These are phyloP conservation scores for Colletotrichum salicis DNA, from an alignment of 2,329 filamentous ascomycete species.

Conservation along the genomic window DNA sequence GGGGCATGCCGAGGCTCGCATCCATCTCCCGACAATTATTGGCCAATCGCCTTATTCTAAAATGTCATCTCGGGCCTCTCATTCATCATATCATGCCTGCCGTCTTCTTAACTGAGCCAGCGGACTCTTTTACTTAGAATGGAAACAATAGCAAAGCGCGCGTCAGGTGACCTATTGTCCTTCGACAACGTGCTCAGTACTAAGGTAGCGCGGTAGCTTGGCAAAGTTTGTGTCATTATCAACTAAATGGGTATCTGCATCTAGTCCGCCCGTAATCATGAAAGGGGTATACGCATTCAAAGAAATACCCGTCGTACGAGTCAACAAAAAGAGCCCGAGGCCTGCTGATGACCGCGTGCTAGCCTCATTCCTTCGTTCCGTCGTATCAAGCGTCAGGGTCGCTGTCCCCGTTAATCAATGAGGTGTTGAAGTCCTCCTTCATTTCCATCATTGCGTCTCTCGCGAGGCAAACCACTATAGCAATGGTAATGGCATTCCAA, in stretches of 20 bases:
- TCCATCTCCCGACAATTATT: background rate
- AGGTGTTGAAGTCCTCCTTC: constrained; percentile 48
- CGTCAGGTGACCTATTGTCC: background rate
- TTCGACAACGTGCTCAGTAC: background rate
- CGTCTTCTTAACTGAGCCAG: constrained; percentile 12
- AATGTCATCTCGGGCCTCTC: constrained; percentile 7
- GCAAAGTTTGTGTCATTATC: background rate
- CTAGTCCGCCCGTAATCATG: constrained; percentile 4
- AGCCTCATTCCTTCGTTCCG: background rate
- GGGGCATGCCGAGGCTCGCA: background rate
- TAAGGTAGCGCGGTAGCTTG: background rate
- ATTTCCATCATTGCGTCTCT: constrained; percentile 51
- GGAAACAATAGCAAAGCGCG: background rate
- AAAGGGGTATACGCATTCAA: constrained; percentile 31
- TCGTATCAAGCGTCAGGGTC: constrained; percentile 50
- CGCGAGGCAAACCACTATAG: constrained; percentile 52
- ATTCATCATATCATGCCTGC: background rate
- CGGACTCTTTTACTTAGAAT: background rate
- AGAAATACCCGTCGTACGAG: background rate
- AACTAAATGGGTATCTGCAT: constrained; percentile 23
- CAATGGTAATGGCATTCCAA: constrained; percentile 57
- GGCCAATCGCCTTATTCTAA: constrained; percentile 15
- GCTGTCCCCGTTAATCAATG: constrained; percentile 44
- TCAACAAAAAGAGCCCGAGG: background rate
- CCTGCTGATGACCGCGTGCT: background rate